Base-by-base conservation (phyloP, 805 yeast species). In the Blastobotrys robertii region DNA sequence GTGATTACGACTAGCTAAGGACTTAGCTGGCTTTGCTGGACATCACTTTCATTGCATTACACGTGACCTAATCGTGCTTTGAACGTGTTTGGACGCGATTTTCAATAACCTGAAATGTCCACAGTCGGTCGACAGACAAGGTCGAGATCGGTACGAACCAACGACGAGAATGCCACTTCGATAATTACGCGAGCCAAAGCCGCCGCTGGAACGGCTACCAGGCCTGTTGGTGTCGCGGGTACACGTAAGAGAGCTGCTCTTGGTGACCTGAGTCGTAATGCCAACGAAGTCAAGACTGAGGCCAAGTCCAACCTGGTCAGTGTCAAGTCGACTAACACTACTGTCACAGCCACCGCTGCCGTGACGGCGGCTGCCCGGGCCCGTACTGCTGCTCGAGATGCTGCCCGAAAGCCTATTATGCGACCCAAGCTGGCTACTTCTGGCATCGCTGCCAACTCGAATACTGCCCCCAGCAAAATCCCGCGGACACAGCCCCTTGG, bases 201-300 rank as follows among this genome's bases (percentile, higher is more conserved):
- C 11, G 47, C 50, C 3, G 45, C 45, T 7, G 36, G 31, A 30
- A 28, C 42, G 36, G 36, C 45, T 15, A 11, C 30, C 30, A 14
- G 44, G n/a, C 12, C 43, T 7, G 25, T 19, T 19, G 25, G 25
- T 19, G 25, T 19, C 25, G 40, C 32, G 9, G 33, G 32, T 29
- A 54, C 51, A 15, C 50, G 59, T 11, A 54, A 59, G 33, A 56
- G 65, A n/a, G 54, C 59, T 10, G 65, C 65, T 5, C 47, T 60
- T 29, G 63, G 62, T 9, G 65, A 60, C 39, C 52, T 60, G 16
- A 58, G 64, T 43, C 16, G 15, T 34, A 60, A 60, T 36, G 52
- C 57, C 37, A 49, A 47, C 39, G 25, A 19, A 6, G 25, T 19
- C 25, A 52, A 56, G 37, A 42, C 39, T 15, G 37, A 22, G n/a